A percentile compares a stretch with the other conserved stretches of the same genome.
Evolutionary conservation across 202 grass and related monocot species (phyloP).

Genomic region (Setaria viridis): DNA sequence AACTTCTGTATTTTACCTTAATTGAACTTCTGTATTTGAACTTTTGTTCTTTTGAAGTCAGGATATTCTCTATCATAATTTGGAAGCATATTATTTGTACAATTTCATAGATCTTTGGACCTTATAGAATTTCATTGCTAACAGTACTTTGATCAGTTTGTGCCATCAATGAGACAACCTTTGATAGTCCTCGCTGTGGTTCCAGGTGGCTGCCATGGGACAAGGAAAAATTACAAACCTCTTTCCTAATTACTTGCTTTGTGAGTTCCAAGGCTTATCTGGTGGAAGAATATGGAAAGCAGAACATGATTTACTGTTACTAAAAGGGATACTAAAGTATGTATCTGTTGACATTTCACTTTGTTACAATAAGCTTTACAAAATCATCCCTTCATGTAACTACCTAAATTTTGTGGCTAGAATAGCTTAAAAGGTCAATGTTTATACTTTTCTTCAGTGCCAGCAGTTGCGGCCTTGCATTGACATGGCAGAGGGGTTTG

Average conservation of each 20-base stretch:
- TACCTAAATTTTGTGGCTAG: slow-evolving; percentile 6
- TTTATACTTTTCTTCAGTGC: background rate
- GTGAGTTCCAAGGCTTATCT: slow-evolving; percentile 81
- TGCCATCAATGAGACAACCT: slow-evolving; percentile 31
- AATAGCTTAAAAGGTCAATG: background rate
- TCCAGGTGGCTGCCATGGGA: slow-evolving; percentile 57
- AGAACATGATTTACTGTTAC: slow-evolving; percentile 90
- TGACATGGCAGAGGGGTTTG: background rate
- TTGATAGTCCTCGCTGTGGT: slow-evolving; percentile 41
- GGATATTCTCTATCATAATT: slow-evolving; percentile 33
- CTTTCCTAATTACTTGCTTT: slow-evolving; percentile 78
- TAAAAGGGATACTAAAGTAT: slow-evolving; percentile 90
- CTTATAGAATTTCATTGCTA: slow-evolving; percentile 23
- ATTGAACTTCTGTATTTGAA: background rate
- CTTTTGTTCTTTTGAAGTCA: slow-evolving; percentile 23
- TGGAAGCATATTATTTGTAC: slow-evolving; percentile 17
- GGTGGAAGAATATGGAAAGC: slow-evolving; percentile 84
- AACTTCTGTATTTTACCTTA: slow-evolving; percentile 3
- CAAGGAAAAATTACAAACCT: slow-evolving; percentile 57
- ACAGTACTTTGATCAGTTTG: slow-evolving; percentile 13
- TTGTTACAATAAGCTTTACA: slow-evolving; percentile 30
- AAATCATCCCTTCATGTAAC: slow-evolving; percentile 36
- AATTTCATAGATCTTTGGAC: slow-evolving; percentile 22
- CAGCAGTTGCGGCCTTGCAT: too few relatives aligned
- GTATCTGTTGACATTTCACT: slow-evolving; percentile 41